Base-by-base conservation (phyloP, 805 yeast genomes). In the Cyberlindnera maritima region DNA sequence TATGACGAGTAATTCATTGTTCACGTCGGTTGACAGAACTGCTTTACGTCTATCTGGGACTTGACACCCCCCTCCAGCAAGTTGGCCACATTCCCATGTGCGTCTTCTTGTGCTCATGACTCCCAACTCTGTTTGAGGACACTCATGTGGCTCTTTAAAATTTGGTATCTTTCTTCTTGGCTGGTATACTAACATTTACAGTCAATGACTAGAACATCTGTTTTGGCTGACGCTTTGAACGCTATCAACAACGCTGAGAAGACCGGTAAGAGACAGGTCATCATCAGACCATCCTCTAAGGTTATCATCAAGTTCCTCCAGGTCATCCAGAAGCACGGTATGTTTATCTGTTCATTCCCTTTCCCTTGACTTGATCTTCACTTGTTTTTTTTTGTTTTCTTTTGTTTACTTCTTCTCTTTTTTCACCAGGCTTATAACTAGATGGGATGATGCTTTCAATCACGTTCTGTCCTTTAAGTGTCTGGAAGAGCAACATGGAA, bases 191-290 rank as follows among this genome's bases (percentile, higher is more conserved):
- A 53, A 54, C 56, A 21, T 10, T 29, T 21, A 2, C 17, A 12
- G 5, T 1, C 67, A 71, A 90, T 91, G 97, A 88, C 97, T 74
- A 90, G 97, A 81, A 82, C 97, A 62, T 90, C 97, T 66, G 97
- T 88, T 75, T 86, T 90, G 76, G 96, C 96, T 71, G 97, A 90
- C 80, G 97, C 97, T 70, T 85, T 90, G 67, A 91, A 91, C 79
- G 85, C 96, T 67, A 91, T 90, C 77, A 89, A 90, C 92, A 90
- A 91, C 76, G 97, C 97, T 77, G 97, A 91, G 80, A 91, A 89
- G 80, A 84, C 96, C 77, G 97, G 97, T 77, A 91, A 90, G 83
- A 87, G 97, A 79, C 97, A 90, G 81, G 97, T 90, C 65, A 77
- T 90, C 72, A 85, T 90, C 78, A 88, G 97, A 83, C 97, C 97